Evolutionary conservation across 176 grass and related monocot species (phyloP).

Genomic region (Lolium perenne): DNA sequence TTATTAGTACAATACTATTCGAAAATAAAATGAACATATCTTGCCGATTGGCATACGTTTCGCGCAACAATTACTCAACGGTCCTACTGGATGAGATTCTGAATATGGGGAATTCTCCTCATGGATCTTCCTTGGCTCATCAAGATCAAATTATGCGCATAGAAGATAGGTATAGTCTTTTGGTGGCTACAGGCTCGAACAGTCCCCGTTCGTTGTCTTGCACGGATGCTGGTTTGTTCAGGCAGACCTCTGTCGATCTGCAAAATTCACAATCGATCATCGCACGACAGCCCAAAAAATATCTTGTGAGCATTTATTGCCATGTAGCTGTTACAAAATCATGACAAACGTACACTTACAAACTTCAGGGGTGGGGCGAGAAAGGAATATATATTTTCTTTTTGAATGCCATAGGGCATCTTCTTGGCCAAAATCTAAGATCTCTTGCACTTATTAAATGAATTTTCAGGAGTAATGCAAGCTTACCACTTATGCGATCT

Average conservation of each 20-base stretch:
- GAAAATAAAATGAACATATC: neutral
- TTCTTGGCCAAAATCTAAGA: constrained; percentile 11
- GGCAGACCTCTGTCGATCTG: neutral
- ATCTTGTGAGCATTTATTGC: neutral
- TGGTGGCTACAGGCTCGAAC: neutral
- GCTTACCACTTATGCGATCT: constrained; percentile 56
- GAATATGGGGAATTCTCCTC: neutral
- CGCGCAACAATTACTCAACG: neutral
- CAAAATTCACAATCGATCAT: neutral
- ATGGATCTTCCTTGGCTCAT: neutral
- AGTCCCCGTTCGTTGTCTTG: neutral
- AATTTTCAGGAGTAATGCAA: neutral
- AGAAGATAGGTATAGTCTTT: neutral
- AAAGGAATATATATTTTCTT: neutral
- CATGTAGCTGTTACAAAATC: constrained; percentile 7
- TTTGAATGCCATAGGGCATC: neutral
- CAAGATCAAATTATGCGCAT: neutral
- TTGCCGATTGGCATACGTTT: neutral
- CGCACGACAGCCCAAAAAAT: neutral
- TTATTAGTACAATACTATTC: neutral
- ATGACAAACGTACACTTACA: neutral
- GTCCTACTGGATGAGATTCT: neutral
- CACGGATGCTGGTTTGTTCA: neutral
- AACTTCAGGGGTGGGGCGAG: neutral
- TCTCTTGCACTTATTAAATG: neutral